Conservation (phyloP, 169 alveolate genomes). For the Plasmodium relictum region DNA sequence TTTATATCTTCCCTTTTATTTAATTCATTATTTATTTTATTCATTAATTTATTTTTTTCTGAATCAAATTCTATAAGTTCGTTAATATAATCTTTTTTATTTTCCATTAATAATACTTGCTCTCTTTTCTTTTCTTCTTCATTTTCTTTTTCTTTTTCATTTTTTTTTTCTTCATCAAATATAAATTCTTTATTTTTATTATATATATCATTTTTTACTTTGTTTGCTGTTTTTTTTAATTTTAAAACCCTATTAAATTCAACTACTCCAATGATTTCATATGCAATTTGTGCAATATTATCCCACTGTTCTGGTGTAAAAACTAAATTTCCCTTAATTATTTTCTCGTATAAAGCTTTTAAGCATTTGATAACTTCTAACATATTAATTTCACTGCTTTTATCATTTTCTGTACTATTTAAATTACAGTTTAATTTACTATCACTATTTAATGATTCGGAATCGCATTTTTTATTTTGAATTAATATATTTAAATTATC, state of each 20-base stretch:
- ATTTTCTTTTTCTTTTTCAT: neutral
- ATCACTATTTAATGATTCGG: neutral
- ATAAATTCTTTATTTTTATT: slow-evolving; percentile 16
- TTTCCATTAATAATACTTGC: neutral
- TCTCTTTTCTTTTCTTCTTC: neutral
- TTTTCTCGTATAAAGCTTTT: slow-evolving; percentile 36
- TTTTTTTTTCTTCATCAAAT: slow-evolving; percentile 7
- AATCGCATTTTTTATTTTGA: neutral
- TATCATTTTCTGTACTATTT: slow-evolving; percentile 1
- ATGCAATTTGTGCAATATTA: slow-evolving; percentile 54
- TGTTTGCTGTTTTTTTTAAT: slow-evolving; percentile 31
- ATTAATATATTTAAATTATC: slow-evolving; percentile 8
- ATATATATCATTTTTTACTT: slow-evolving; percentile 8
- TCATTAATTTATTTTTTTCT: neutral
- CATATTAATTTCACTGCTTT: slow-evolving; percentile 22
- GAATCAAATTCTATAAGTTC: neutral
- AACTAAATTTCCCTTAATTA: slow-evolving; percentile 39
- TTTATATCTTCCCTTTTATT: slow-evolving; percentile 32
- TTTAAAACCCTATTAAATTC: slow-evolving; percentile 43
- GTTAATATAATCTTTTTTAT: neutral
- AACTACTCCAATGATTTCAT: slow-evolving; percentile 41
- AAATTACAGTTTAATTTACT: neutral
- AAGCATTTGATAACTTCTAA: slow-evolving; percentile 53
- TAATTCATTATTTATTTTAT: neutral
- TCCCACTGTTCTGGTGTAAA: slow-evolving; percentile 67